Conservation (phyloP, 148 eudicot genomes). For the Cornus suecica region DNA sequence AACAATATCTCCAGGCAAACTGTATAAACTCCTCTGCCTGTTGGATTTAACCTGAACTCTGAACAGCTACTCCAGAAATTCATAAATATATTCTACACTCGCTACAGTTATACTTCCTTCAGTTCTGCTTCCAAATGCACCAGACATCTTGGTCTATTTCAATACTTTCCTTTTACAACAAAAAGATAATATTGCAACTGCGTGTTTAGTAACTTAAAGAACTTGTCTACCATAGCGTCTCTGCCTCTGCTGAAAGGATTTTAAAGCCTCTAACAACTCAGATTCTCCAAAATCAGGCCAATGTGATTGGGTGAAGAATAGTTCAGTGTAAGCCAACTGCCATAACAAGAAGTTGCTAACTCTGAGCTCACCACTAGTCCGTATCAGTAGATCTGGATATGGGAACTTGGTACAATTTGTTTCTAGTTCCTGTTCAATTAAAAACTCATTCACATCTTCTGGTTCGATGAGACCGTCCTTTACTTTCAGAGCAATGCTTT, state of each 20-base stretch:
- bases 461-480: constrained; percentile 52
- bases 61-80: neutral
- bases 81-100: neutral
- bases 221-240: constrained; percentile 60
- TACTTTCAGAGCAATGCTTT: constrained; percentile 52
- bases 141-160: neutral
- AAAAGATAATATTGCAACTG: neutral
- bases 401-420: constrained; percentile 56
- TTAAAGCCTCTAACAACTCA: constrained; percentile 55
- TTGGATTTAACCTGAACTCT: neutral
- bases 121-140: neutral
- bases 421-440: constrained; percentile 59
- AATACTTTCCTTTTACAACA: neutral
- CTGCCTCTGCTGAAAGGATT: constrained; percentile 61
- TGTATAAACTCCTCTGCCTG: constrained; percentile 1
- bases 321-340: constrained; percentile 76
- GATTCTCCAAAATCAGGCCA: constrained; percentile 82
- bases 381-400: constrained; percentile 61
- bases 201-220: neutral
- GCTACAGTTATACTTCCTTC: neutral
- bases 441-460: constrained; percentile 42
- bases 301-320: constrained; percentile 44
- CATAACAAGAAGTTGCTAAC: constrained; percentile 82
- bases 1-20: neutral
- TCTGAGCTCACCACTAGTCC: constrained; percentile 77